These are phyloP conservation scores for Solanum stenotomum DNA, from an alignment of 257 asterid species.

Conservation along the genomic window DNA sequence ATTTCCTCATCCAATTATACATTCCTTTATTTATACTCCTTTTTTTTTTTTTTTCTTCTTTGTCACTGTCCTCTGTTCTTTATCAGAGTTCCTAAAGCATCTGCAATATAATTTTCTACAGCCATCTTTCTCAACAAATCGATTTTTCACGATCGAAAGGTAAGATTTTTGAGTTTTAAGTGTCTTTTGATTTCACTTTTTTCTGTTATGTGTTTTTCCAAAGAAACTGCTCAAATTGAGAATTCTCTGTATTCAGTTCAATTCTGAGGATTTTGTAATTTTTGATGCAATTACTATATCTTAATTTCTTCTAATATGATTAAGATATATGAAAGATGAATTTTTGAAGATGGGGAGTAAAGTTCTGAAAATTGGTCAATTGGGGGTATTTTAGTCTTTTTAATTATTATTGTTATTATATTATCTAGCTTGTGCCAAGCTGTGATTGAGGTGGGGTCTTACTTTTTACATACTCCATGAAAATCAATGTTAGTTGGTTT, in stretches of 20 bases:
- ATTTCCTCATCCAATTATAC: background rate
- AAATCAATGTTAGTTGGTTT: constrained; percentile 9
- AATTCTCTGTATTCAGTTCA: background rate
- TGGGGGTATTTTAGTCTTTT: background rate
- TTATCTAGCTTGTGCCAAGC: background rate
- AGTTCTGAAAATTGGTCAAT: background rate
- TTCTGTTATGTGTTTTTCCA: background rate
- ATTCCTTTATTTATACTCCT: background rate
- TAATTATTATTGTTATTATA: background rate
- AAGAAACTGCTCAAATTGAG: background rate
- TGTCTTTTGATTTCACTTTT: background rate
- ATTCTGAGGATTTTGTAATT: background rate
- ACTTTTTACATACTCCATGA: background rate
- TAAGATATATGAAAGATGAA: background rate
- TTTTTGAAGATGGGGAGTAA: background rate
- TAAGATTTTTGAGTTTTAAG: background rate
- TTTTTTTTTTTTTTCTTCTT: background rate
- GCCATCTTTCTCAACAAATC: background rate
- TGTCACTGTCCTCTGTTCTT: background rate
- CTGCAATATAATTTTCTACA: background rate
- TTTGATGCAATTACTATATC: background rate
- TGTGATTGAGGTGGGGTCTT: constrained; percentile 14
- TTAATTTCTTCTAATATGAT: background rate
- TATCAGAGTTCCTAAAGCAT: background rate
- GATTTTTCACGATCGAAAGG: background rate